Base-by-base conservation (phyloP, 2,329 filamentous ascomycete species). In the Calonectria pauciramosa region DNA sequence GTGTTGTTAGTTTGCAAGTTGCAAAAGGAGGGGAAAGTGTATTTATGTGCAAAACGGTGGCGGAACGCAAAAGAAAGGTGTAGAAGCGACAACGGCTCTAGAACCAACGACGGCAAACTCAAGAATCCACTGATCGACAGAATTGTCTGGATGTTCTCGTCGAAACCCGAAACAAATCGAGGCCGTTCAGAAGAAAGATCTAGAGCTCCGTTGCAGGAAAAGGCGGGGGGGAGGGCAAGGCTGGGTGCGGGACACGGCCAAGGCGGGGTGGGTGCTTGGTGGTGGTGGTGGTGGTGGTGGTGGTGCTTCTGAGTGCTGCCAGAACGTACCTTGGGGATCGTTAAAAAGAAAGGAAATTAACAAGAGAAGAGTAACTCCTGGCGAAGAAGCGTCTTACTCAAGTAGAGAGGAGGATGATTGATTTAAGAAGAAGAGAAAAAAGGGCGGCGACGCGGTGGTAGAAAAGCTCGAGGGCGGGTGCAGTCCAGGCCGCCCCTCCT, bases 401-500 rank as follows among this genome's bases (percentile, higher is more conserved):
- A 78, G 70, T 75, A 71, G 70, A 77, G 68, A 80, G 74, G 72
- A 76, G 76, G 65, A 73, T 78, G 73, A 73, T 80, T 71, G 70
- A 51, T 28, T 74, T 73, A 76, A 75, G 74, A 75, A 76, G 74
- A 75, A 69, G 72, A 76, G 74, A 60, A 79, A 72, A 76, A 76
- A 75, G 71, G 76, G 76, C 76, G 78, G 79, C 79, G 70, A 76
- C 79, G 79, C 76, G 77, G 77, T 74, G 77, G 69, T 79, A 84
- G 84, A 85, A 84, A 84, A 84, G 82, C 76, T 79, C 78, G 73
- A 77, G 77, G 72, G 71, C 60, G 71, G 67, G 71, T 68, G 67
- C 60, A 64, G 66, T 60, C 49, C 59, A 72, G 69, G 44, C 64
- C 76, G 80, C 80, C 80, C 80, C 80, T 81, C 80, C 80, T 79